Conservation (phyloP, 768 basidiomycete species). For the Leccinum aurantiacum region DNA sequence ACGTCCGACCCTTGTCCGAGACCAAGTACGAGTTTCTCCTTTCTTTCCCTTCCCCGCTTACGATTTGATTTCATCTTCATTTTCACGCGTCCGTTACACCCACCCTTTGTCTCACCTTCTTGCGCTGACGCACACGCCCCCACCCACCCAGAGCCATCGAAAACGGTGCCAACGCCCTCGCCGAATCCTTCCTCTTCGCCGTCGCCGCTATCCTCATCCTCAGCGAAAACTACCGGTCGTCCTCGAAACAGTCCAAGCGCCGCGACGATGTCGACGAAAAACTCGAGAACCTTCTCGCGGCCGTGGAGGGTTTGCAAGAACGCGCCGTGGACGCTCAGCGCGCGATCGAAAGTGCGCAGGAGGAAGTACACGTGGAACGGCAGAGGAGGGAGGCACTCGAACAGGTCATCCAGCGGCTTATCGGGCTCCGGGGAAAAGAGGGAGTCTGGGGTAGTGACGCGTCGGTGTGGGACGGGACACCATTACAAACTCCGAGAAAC, state of each 20-base stretch:
- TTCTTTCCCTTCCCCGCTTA: background rate
- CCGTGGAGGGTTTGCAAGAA: conserved; percentile 46
- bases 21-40: conserved; percentile 49
- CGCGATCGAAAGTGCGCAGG: conserved; percentile 43
- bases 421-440: conserved; percentile 50
- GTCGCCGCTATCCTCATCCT: conserved; percentile 75
- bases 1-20: conserved; percentile 77
- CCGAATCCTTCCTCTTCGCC: conserved; percentile 80
- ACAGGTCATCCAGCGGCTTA: conserved; percentile 61
- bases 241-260: conserved; percentile 67
- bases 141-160: conserved; percentile 66
- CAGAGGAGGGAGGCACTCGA: conserved; percentile 62
- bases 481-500: conserved; percentile 47
- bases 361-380: conserved; percentile 35
- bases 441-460: conserved; percentile 56
- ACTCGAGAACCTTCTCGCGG: conserved; percentile 54
- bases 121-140: background rate
- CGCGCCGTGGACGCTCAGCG: conserved; percentile 42
- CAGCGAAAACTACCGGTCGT: conserved; percentile 74
- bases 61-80: background rate
- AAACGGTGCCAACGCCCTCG: conserved; percentile 80
- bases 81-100: background rate
- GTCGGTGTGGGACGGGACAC: conserved; percentile 53
- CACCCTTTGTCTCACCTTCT: background rate
- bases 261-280: conserved; percentile 71